phyloP scores from a whole-genome alignment of 179 eudicot species.

The Heliamphora pulchella region DNA sequence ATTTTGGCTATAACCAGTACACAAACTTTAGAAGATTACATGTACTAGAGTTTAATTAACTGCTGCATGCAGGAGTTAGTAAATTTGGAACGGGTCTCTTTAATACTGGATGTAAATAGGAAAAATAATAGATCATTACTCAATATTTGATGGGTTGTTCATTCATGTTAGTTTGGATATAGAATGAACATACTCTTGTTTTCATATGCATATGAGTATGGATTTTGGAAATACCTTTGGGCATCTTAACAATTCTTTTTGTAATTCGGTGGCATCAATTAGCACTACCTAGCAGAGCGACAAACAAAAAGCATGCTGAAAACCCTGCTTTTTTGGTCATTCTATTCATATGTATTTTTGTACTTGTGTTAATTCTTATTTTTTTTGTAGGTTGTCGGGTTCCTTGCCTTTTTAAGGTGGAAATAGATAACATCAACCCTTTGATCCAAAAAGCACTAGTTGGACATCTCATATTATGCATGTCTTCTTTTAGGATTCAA shows the following conservation, averaged over 20 bases:
- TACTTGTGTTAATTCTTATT: not conserved
- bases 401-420: no score
- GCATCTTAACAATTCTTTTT: not conserved
- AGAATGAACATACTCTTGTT: not conserved
- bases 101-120: not conserved
- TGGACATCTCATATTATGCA: no score
- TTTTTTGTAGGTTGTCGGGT: no score
- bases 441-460: no score
- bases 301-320: not conserved
- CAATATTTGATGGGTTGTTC: not conserved
- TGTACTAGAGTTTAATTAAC: constrained; percentile 8
- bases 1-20: not conserved
- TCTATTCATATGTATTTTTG: not conserved
- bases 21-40: not conserved
- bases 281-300: not conserved
- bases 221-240: not conserved
- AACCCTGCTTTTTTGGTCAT: not conserved
- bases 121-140: not conserved
- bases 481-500: no score
- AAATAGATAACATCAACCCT: no score
- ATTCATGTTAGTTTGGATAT: not conserved
- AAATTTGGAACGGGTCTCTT: not conserved
- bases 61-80: not conserved
- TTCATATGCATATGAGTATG: not conserved
- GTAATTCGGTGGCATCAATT: not conserved